Evolutionary conservation across 352 stramenopile species (phyloP), one percentile per base, ranked within the genome.

Genomic region (Phytophthora cryptogea): DNA sequence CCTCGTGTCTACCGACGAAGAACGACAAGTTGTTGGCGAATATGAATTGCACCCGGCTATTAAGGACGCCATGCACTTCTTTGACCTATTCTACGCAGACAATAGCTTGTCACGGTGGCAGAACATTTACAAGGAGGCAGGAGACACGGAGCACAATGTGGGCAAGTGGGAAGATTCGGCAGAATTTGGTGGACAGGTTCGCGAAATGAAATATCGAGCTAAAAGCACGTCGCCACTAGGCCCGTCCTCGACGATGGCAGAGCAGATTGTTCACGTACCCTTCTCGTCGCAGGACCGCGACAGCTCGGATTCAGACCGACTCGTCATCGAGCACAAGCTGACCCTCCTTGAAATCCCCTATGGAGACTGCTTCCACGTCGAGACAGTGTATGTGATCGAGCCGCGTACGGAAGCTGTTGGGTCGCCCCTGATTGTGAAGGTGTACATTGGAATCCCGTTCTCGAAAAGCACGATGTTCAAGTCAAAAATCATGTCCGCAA

Each of bases 391-490:
- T 42, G 73, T 76, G 14, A 76, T 81, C 47, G 77, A 84, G 10
- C 46, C 59, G 2, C 66, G 77, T 9, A 76, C 68, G 8, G 69
- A 74, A 33, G 64, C 66, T 5, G 46, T 71, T 7, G 66, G 66
- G 7, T 59, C 66, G 4, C 55, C 66, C 26, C 48, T 86, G 17
- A 47, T 85, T 27, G 80, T 70, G 2, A 71, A 73, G 26, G 83
- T 90, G n/a, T 90, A 73, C 47, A 69, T 90, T 5, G 81, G 58
- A 31, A 74, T 94, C 41, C 83, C 83, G 43, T 94, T 94, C 63
- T 87, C 77, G 14, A 94, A 92, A 52, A 86, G 76, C 39, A 92
- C 83, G 20, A 89, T 94, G 78, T 94, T 91, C 57, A 89, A 89
- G 68, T 78, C 74, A 4, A 94, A 92, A 67, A 94, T 94, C 40